phyloP scores from a whole-genome alignment of 2,329 filamentous ascomycete genomes.

The Fusarium longipes region DNA sequence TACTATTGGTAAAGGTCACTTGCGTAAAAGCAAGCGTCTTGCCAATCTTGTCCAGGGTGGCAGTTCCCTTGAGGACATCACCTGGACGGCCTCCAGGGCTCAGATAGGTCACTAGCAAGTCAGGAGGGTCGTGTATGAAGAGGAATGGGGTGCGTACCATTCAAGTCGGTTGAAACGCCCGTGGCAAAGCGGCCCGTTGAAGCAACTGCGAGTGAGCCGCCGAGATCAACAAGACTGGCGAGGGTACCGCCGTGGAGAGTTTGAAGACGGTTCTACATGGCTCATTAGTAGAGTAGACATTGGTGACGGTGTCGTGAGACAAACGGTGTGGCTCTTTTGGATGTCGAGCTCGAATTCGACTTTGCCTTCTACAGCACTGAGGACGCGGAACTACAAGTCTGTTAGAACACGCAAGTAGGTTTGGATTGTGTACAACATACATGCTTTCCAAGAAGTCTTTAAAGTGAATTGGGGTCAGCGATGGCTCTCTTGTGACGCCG shows the following conservation, averaged over 20 bases:
- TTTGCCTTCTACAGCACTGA: slow-evolving; percentile 70
- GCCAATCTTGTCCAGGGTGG: slow-evolving; percentile 73
- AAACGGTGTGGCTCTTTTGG: slow-evolving; percentile 77
- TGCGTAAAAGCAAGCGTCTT: slow-evolving; percentile 72
- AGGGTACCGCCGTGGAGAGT: slow-evolving; percentile 84
- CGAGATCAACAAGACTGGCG: slow-evolving; percentile 77
- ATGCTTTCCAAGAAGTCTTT: slow-evolving; percentile 48
- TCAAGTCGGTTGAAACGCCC: slow-evolving; percentile 73
- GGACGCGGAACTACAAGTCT: slow-evolving; percentile 70
- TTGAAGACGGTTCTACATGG: slow-evolving; percentile 74
- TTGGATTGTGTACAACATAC: neutral
- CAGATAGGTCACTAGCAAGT: slow-evolving; percentile 68
- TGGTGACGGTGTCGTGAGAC: slow-evolving; percentile 36
- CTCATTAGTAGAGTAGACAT: fast-evolving
- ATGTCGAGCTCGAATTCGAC: slow-evolving; percentile 84
- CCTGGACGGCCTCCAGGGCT: slow-evolving; percentile 68
- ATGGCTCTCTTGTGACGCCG: neutral
- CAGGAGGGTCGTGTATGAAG: neutral
- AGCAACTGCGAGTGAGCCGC: slow-evolving; percentile 73
- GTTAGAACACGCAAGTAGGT: neutral
- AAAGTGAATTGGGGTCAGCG: neutral
- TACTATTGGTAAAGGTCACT: slow-evolving; percentile 67
- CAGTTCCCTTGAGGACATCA: slow-evolving; percentile 66
- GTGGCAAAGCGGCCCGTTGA: slow-evolving; percentile 72
- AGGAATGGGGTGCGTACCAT: slow-evolving; percentile 55